These are phyloP conservation scores for Fusarium incarnatum DNA, from an alignment of 2,329 filamentous ascomycete genomes.

Conservation along the genomic window DNA sequence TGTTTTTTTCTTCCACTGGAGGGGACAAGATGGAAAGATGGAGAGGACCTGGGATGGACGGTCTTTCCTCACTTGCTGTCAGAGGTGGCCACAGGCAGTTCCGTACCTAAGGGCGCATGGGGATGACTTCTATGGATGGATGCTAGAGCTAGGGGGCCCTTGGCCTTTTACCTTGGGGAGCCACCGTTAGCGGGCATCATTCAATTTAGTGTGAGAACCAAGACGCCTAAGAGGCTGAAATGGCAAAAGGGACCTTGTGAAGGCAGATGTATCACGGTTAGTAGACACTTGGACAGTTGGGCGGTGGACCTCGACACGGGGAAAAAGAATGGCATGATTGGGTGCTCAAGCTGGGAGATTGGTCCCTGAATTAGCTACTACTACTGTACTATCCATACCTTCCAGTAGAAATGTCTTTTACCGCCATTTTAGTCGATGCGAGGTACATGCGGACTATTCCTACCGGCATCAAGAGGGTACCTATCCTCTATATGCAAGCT, in stretches of 20 bases:
- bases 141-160: constrained; percentile 14
- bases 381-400: constrained; percentile 28
- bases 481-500: constrained; percentile 34
- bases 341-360: constrained; percentile 17
- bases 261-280: constrained; percentile 15
- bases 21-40: constrained; percentile 28
- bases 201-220: constrained; percentile 18
- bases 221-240: constrained; percentile 35
- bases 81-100: constrained; percentile 34
- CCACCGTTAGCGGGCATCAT: constrained; percentile 15
- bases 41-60: constrained; percentile 21
- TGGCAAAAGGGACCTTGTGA: constrained; percentile 25
- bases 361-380: constrained; percentile 31
- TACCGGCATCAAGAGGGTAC: constrained; percentile 27
- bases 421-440: constrained; percentile 31
- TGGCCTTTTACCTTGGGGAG: constrained; percentile 10
- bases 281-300: constrained; percentile 9
- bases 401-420: constrained; percentile 25
- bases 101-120: constrained; percentile 37
- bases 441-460: constrained; percentile 17
- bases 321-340: constrained; percentile 25
- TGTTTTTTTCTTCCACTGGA: constrained; percentile 22
- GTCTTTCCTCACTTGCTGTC: constrained; percentile 26
- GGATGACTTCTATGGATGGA: background rate
- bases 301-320: constrained; percentile 13